Base-by-base conservation (phyloP, 208 protist species). In the Leishmania tropica region DNA sequence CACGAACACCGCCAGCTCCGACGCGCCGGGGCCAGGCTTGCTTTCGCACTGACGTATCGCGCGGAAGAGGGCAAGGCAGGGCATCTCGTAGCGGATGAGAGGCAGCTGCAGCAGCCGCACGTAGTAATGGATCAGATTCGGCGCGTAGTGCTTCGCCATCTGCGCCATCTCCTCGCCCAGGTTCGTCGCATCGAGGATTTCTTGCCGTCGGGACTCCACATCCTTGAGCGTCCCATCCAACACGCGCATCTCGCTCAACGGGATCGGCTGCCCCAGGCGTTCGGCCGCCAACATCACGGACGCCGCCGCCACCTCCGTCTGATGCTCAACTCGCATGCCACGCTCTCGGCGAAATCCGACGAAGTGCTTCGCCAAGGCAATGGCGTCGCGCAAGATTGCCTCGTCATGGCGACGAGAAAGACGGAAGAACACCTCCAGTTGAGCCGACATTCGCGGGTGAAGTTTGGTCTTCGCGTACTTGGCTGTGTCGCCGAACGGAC, bases 211-310 rank as follows among this genome's bases (percentile, higher is more conserved):
- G n/a, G 75, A 76, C 79, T 93, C 89, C 11, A 95, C 88, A 65
- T 93, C 82, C 56, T 87, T 86, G 47, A 97, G 77, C 0, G 87
- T 85, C 7, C 88, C 83, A 75, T 94, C 92, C 51, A 97, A 74
- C 53, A 81, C 80, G 65, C 87, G 92, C 79, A 97, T 81, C 84
- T 97, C 92, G 0, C 80, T 79, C 6, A 92, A 58, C 6, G 92
- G 92, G 13, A 97, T 81, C 2, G 94, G 94, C 67, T 90, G 85
- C 24, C 85, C 83, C 60, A 84, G 31, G 51, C 86, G 79, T 74
- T 93, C 92, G 6, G 92, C 64, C 1, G 94, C 92, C 58, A 97
- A 85, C 87, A 95, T 83, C 70, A 97, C 84, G 37, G 91, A 97
- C 21, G 92, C 92, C 7, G 92, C 94, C 1, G 90, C 85, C 5